Evolutionary conservation across 768 basidiomycete genomes (phyloP), one percentile per base, ranked within the genome.

Genomic region (Paxillus involutus): DNA sequence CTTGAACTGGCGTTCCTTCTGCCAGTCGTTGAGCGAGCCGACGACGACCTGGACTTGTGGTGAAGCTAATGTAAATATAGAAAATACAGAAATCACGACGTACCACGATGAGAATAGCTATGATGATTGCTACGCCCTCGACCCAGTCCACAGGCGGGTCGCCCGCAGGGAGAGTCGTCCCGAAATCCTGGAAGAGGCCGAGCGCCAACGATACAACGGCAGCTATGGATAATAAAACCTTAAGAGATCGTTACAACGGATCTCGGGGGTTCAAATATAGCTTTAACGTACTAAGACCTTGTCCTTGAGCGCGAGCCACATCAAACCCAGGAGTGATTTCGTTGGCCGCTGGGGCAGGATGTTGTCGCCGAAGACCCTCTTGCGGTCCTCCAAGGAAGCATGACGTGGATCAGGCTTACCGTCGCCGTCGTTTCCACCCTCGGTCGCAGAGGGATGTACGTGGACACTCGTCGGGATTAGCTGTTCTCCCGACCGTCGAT

Each of bases 1-100:
- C 63, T 88, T 85, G 77, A 99, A 99, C 72, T 98, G 97, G 2
- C 86, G 86, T 71, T 99, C 97, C 72, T 98, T 98, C 72, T 98
- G 94, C 89, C 91, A 99, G 71, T 99, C 97, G 64, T 98, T 98
- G 42, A 98, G 60, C 12, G 94, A 94, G 30, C 96, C 96, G 52
- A 99, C 96, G 41, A 93, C 63, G 53, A 92, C 87, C 88, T 89
- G 56, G 2, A 30, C 35, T 21, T n/a, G 16, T 14, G 36, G 29
- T 60, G n/a, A 52, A 11, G 10, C 45, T 14, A 29, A 47, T 24
- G 14, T 49, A 7, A 37, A 42, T 1, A n/a, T 1, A 26, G 16
- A 45, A 0, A 1, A 36, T 17, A n/a, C 42, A n/a, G 16, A 7
- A 14, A 41, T 4, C 26, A 26, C 26, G 33, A 74, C 83, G 53